Evolutionary conservation across 2,329 filamentous ascomycete species (phyloP).

Genomic region (Penicillium sp.): DNA sequence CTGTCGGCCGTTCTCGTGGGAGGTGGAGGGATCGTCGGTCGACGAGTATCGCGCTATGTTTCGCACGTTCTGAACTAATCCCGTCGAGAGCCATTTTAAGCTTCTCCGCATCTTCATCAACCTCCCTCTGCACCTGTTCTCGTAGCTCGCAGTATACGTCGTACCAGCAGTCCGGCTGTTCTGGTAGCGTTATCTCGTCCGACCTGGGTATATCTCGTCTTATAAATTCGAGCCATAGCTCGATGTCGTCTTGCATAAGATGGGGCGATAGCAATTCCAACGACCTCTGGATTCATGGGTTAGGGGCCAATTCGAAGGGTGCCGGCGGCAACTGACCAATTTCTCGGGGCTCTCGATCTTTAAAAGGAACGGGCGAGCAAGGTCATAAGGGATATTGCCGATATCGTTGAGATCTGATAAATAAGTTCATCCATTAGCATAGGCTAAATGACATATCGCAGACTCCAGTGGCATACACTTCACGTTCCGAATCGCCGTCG

Average conservation of each 20-base stretch:
- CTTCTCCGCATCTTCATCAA: slow-evolving; percentile 62
- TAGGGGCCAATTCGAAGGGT: slow-evolving; percentile 3
- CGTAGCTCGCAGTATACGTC: slow-evolving; percentile 75
- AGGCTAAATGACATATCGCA: not conserved
- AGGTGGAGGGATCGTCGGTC: slow-evolving; percentile 34
- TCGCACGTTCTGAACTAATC: slow-evolving; percentile 62
- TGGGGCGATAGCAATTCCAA: slow-evolving; percentile 80
- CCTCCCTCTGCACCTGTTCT: slow-evolving; percentile 60
- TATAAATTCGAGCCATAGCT: slow-evolving; percentile 82
- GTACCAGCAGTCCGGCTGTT: slow-evolving; percentile 73
- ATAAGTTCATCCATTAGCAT: slow-evolving; percentile 10
- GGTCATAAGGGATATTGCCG: slow-evolving; percentile 70
- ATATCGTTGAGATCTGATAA: slow-evolving; percentile 66
- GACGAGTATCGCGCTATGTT: slow-evolving; percentile 63
- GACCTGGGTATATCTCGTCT: slow-evolving; percentile 74
- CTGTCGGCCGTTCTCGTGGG: slow-evolving; percentile 36
- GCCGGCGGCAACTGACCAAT: slow-evolving; percentile 57
- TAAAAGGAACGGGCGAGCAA: slow-evolving; percentile 70
- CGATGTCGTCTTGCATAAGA: slow-evolving; percentile 69
- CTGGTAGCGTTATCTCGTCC: slow-evolving; percentile 68
- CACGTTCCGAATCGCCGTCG: slow-evolving; percentile 42
- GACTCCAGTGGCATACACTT: slow-evolving; percentile 35
- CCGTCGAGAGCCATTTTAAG: slow-evolving; percentile 63
- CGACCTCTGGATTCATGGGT: slow-evolving; percentile 43
- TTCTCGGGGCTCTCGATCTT: slow-evolving; percentile 75